Evolutionary conservation across 495 filamentous ascomycete species (phyloP), one percentile per base, ranked within the genome.

Genomic region (Lasiosphaeris hirsuta): DNA sequence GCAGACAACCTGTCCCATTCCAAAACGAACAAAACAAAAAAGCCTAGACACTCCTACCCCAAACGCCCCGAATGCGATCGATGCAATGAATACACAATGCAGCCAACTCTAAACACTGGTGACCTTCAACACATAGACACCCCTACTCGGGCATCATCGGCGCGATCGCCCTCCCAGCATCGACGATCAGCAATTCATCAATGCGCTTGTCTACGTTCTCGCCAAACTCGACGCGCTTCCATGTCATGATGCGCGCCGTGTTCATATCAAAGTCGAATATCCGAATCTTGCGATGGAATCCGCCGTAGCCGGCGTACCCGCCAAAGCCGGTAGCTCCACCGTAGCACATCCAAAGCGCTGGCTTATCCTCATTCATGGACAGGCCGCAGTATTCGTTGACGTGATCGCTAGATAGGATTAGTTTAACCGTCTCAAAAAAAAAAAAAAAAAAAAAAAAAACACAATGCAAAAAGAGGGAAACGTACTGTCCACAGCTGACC

Each of bases 271-370:
- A 86, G 59, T 97, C 94, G 64, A 90, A 98, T 62, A 97, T 79
- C 37, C 94, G 81, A 35, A 96, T 81, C 54, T 90, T 84, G 23
- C 94, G 86, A 60, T 90, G 83, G 69, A 89, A 97, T 10, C 86
- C 89, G 23, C 83, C 84, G 58, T 94, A 97, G 8, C 92, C 92
- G 34, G 88, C 95, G 69, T 98, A 98, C 1, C 94, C 94, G 40
- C 95, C 94, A 66, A 97, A 92, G 0, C 94, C 94, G 36, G 79
- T 76, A 13, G 86, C 94, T 43, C 95, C 94, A 4, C 83, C 94
- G 72, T 97, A 96, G 74, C 94, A 98, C 92, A 98, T 96, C 94
- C 94, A 98, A n/a, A 97, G 76, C 13, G 85, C 85, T 1, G 86
- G 85, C 53, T 85, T 84, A 57, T 71, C 78, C 54, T 77, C 66